Conservation (phyloP, 768 basidiomycete genomes). For the Rhizopogon sp. region DNA sequence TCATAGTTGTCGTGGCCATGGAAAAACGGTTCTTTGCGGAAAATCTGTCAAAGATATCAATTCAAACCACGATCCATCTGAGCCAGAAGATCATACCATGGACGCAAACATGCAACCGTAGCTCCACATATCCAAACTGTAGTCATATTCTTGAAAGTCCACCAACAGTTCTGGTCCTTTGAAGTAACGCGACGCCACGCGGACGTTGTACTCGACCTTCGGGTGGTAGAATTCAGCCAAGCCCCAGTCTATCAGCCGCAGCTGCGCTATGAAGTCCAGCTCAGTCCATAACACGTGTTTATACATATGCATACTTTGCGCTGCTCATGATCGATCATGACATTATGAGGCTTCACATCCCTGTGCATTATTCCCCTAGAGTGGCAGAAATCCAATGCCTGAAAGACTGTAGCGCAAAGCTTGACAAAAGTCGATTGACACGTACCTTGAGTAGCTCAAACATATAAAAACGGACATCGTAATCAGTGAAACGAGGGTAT, state of each 20-base stretch:
- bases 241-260: conserved; percentile 98
- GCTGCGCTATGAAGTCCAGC: conserved; percentile 36
- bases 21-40: conserved; percentile 99
- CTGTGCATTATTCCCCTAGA: conserved; percentile 99
- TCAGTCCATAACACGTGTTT: conserved; percentile 1
- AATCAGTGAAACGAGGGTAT: conserved; percentile 93
- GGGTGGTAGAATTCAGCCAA: conserved; percentile 98
- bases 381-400: conserved; percentile 97
- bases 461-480: conserved; percentile 96
- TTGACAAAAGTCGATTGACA: conserved; percentile 5
- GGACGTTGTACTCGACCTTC: conserved; percentile 95
- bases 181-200: conserved; percentile 96
- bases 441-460: conserved; percentile 87
- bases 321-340: conserved; percentile 99
- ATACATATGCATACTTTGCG: conserved; percentile 59
- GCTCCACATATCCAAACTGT: conserved; percentile 98
- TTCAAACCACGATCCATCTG: not conserved
- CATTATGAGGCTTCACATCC: conserved; percentile 98
- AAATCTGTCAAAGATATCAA: conserved; percentile 56
- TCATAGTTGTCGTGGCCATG: conserved; percentile 99
- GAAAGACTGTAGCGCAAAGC: conserved; percentile 1
- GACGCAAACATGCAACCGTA: conserved; percentile 98
- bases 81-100: conserved; percentile 58
- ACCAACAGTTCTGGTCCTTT: conserved; percentile 96
- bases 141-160: conserved; percentile 98